phyloP scores from a whole-genome alignment of 352 stramenopile species.

The Phytophthora gonapodyides region DNA sequence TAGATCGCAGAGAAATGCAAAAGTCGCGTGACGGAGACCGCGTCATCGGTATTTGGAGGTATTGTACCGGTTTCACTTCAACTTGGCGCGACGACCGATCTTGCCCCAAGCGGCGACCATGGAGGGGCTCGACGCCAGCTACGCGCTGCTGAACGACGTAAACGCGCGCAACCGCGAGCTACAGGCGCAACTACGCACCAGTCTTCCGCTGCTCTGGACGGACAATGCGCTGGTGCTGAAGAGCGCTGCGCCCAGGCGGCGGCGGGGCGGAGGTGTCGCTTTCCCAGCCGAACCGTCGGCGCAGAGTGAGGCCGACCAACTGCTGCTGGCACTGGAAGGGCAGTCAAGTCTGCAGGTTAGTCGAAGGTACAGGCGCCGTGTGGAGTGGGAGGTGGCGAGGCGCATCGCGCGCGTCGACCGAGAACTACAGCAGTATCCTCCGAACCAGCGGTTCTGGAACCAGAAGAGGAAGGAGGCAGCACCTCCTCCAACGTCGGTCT shows the following conservation, averaged over 20 bases:
- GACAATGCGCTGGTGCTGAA: slow-evolving; percentile 52
- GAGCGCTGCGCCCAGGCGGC: slow-evolving; percentile 14
- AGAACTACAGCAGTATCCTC: slow-evolving; percentile 55
- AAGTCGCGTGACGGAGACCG: background rate
- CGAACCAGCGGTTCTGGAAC: slow-evolving; percentile 62
- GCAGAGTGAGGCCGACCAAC: slow-evolving; percentile 20
- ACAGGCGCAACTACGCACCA: slow-evolving; percentile 49
- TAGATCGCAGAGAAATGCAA: slow-evolving; percentile 22
- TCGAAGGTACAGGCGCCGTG: slow-evolving; percentile 40
- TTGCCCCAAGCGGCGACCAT: background rate
- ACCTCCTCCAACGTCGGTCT: background rate
- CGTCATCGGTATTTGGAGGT: slow-evolving; percentile 11
- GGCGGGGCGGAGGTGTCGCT: background rate
- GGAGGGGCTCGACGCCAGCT: slow-evolving; percentile 51
- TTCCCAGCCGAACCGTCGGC: slow-evolving; percentile 11
- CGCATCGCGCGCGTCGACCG: slow-evolving; percentile 71
- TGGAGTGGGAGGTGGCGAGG: slow-evolving; percentile 77
- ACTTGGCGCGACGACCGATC: slow-evolving; percentile 13
- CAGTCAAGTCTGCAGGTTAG: slow-evolving; percentile 32
- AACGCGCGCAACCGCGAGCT: slow-evolving; percentile 52
- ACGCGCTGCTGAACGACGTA: slow-evolving; percentile 62
- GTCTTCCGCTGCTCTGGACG: slow-evolving; percentile 57
- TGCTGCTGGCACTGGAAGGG: slow-evolving; percentile 25
- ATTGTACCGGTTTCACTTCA: slow-evolving; percentile 11
- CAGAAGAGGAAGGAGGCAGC: slow-evolving; percentile 36